Base-by-base conservation (phyloP, 1,139 yeast species). In the Blastobotrys elegans region DNA sequence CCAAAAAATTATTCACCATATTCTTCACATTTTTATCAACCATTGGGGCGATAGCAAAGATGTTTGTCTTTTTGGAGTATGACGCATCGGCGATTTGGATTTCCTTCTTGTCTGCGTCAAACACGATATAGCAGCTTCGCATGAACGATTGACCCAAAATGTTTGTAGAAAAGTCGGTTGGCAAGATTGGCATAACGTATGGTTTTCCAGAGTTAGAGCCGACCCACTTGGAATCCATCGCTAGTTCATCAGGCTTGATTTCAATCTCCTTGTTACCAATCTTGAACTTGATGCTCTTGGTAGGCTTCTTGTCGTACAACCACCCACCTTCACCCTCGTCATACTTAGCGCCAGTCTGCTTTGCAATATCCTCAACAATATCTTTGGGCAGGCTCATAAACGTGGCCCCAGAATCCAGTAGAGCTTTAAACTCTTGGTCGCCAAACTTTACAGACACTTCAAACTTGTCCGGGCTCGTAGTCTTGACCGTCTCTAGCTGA, bases 101-200 rank as follows among this genome's bases (percentile, higher is more conserved):
- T 59, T 79, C 77, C 41, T 67, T 63, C 55, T 75, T 76, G 32
- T 83, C 90, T 50, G 84, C 68, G 63, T 88, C 89, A 58, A 77
- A 87, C 37, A 87, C 95, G 47, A 82, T 77, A 62, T 88, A 88
- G 7, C 86, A 89, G 46, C 77, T 72, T 52, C 87, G 74, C 57
- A 89, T 68, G 66, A 87, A 80, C 32, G 82, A 76, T 64, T 86
- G 95, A 38, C 96, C 96, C 13, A 87, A 62, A 13, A 78, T 69
- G 41, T 53, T 52, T 50, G 62, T 56, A 36, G 57, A 52, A 60
- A 44, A 77, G 10, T 40, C 40, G 37, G 56, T 56, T 14, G 67
- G 59, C 43, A 51, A 39, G 27, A 87, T 38, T 85, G 58, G 44
- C 31, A 57, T 40, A 21, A 52, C 49, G 38, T 53, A 55, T 11